Conservation (phyloP, 139 green algal genomes). For the Chlamydomonas urium region DNA sequence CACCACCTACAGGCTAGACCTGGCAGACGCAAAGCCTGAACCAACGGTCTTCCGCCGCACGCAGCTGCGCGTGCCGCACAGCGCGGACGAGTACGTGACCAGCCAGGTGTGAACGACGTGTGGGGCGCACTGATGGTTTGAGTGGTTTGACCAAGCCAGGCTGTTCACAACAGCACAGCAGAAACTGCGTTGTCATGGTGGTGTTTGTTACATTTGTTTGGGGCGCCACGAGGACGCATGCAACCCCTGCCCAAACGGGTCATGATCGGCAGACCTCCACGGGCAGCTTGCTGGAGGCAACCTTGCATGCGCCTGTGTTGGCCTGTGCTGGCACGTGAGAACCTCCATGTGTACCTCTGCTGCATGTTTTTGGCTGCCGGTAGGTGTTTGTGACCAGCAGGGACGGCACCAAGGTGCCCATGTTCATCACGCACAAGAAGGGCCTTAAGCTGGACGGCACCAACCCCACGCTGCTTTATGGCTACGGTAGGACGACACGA, state of each 20-base stretch:
- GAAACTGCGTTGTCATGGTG: too few relatives aligned
- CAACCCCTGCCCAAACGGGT: too few relatives aligned
- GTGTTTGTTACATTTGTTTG: too few relatives aligned
- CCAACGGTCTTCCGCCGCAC: conserved; percentile 67
- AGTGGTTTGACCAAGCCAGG: background rate
- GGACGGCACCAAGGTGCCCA: conserved; percentile 79
- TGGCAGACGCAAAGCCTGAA: conserved; percentile 16
- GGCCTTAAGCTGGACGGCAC: conserved; percentile 46
- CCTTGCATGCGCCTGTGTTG: too few relatives aligned
- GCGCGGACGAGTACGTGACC: conserved; percentile 67
- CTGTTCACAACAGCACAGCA: too few relatives aligned
- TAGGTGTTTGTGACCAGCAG: conserved; percentile 77
- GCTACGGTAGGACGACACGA: too few relatives aligned
- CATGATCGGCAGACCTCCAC: too few relatives aligned
- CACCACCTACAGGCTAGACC: conserved; percentile 56
- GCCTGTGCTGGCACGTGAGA: too few relatives aligned
- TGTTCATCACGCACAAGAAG: conserved; percentile 73
- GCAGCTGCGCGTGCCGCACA: conserved; percentile 53
- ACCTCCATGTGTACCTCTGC: background rate
- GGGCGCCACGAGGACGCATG: too few relatives aligned
- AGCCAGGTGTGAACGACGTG: conserved; percentile 55
- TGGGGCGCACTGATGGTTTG: background rate
- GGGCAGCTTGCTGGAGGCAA: too few relatives aligned
- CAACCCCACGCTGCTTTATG: conserved; percentile 83
- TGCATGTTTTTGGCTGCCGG: background rate